Evolutionary conservation across 257 asterid species (phyloP), one percentile per base, ranked within the genome.

Genomic region (Solanum chaucha): DNA sequence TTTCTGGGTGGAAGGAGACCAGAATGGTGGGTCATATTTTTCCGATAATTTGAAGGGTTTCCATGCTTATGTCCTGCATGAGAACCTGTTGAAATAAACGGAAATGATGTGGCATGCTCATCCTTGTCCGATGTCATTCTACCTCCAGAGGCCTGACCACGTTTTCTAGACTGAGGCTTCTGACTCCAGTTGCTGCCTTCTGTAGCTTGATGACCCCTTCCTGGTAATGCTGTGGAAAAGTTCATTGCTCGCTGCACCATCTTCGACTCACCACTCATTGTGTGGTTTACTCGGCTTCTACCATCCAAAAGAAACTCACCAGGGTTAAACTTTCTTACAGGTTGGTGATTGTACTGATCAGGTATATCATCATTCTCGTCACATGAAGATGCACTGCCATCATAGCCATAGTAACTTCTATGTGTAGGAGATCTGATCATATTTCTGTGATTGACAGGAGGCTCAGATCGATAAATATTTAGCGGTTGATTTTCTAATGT

Each of bases 301-400:
- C 88, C 88, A 68, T 68, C 87, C 68, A 67, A 67, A 15, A 80
- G 89, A 85, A 86, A 64, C 85, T 90, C 92, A 51, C 75, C 46
- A 78, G 87, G 59, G 83, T 87, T 84, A 26, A 82, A 88, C 88
- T 88, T 91, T 88, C 94, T 88, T 4, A 68, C 70, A 20, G 84
- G 40, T 87, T 88, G 90, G 59, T 46, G 90, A 65, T 91, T 82
- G 83, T 65, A 55, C 61, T 84, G 92, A 85, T 89, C 84, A 40
- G 72, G 71, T 80, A 84, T 35, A 86, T 88, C 89, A 88, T 90
- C 93, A 85, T 92, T 90, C 88, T 91, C 98, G 86, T 96, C 98
- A 51, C 74, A 92, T 70, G 98, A 95, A 84, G 97, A 94, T 87
- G 89, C 93, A 55, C 98, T 94, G 80, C 94, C 97, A 87, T 92